Percentiles rank a stretch among this genome's conserved stretches.
Conservation (phyloP, 2,329 filamentous ascomycete genomes). For the Fusarium sp. region DNA sequence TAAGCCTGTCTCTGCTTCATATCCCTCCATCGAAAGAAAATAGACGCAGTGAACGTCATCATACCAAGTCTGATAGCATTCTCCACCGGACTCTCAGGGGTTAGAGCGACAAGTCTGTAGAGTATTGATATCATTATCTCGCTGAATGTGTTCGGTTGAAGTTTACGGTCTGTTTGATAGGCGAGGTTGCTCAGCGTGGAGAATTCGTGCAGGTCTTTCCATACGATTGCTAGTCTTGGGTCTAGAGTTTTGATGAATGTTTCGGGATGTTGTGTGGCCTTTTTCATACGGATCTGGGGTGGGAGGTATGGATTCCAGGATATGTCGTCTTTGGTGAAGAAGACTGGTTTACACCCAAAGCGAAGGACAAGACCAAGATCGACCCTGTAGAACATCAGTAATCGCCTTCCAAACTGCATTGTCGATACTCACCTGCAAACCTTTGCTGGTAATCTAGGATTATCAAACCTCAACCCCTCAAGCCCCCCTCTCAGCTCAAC, state of each 20-base stretch:
- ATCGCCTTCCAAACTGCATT: rapidly evolving
- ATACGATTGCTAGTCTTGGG: conserved; percentile 24
- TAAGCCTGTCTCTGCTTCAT: conserved; percentile 29
- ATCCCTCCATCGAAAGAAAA: conserved; percentile 37
- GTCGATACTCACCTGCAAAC: conserved; percentile 29
- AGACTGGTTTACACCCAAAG: conserved; percentile 24
- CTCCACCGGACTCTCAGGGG: neutral
- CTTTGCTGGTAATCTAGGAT: conserved; percentile 34
- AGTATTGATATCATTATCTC: conserved; percentile 35
- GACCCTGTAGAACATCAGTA: conserved; percentile 3
- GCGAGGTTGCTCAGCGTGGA: conserved; percentile 36
- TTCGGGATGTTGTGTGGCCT: neutral
- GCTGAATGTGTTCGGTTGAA: conserved; percentile 35
- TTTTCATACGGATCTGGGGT: conserved; percentile 1
- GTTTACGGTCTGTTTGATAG: conserved; percentile 27
- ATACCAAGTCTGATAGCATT: conserved; percentile 31
- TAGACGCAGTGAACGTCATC: conserved; percentile 13
- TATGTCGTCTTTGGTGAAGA: conserved; percentile 15
- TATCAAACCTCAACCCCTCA: conserved; percentile 30
- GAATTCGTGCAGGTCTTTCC: conserved; percentile 31
- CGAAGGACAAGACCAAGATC: conserved; percentile 31
- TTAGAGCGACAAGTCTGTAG: conserved; percentile 31
- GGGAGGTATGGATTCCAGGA: conserved; percentile 35
- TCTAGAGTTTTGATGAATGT: conserved; percentile 18
- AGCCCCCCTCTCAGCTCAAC: conserved; percentile 36